phyloP scores from a whole-genome alignment of 2,329 filamentous ascomycete genomes.

The Eutypa lata region DNA sequence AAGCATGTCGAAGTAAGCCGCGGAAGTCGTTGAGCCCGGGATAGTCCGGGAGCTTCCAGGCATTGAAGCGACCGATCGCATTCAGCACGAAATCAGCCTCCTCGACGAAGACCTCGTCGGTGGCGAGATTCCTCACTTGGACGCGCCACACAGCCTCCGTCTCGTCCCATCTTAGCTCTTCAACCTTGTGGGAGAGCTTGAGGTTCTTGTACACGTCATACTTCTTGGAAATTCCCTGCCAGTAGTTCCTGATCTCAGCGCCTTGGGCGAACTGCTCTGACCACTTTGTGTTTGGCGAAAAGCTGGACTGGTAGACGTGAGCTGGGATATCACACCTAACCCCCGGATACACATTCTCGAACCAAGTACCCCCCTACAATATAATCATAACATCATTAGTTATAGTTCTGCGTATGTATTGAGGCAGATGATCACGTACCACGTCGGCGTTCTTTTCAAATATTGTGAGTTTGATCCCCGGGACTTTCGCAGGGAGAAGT shows the following conservation, averaged over 20 bases:
- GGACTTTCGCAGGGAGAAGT: slow-evolving; percentile 66
- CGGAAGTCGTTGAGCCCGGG: slow-evolving; percentile 53
- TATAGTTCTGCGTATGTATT: slow-evolving; percentile 2
- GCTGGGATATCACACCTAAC: slow-evolving; percentile 67
- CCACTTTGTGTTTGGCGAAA: slow-evolving; percentile 67
- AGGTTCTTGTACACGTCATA: slow-evolving; percentile 61
- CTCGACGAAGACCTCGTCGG: slow-evolving; percentile 37
- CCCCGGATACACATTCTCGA: slow-evolving; percentile 59
- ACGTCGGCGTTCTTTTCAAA: slow-evolving; percentile 67
- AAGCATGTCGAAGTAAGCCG: slow-evolving; percentile 57
- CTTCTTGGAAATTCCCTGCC: slow-evolving; percentile 60
- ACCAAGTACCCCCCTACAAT: slow-evolving; percentile 48
- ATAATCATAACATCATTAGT: neutral
- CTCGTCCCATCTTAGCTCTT: slow-evolving; percentile 54
- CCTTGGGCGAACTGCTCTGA: slow-evolving; percentile 65
- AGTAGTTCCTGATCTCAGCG: slow-evolving; percentile 64
- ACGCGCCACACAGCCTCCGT: slow-evolving; percentile 53
- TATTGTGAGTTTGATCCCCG: slow-evolving; percentile 61
- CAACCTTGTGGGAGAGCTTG: slow-evolving; percentile 53
- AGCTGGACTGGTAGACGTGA: slow-evolving; percentile 68
- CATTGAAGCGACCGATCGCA: slow-evolving; percentile 64
- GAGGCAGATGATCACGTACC: slow-evolving; percentile 40
- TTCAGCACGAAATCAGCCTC: slow-evolving; percentile 60
- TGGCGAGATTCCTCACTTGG: slow-evolving; percentile 37
- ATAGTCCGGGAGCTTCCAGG: slow-evolving; percentile 60